A percentile compares a stretch with the other conserved stretches of the same genome.
Evolutionary conservation across 768 basidiomycete genomes (phyloP).

Genomic region (Tylopilus sp.): DNA sequence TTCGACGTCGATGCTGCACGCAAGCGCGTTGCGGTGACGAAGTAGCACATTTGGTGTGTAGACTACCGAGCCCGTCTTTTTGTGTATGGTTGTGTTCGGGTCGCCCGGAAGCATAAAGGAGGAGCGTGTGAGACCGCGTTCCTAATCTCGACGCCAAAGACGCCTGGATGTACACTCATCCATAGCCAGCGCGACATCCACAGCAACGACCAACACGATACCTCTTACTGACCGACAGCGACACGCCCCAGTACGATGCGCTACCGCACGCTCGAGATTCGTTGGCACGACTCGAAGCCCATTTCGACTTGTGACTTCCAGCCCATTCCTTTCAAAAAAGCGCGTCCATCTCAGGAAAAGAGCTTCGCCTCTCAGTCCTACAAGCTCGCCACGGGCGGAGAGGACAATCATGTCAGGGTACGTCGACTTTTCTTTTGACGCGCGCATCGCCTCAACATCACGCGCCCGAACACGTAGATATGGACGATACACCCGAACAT

Average conservation of each 20-base stretch:
- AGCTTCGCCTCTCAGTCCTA: constrained; percentile 73
- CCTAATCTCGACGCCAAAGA: constrained; percentile 9
- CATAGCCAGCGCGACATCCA: constrained; percentile 4
- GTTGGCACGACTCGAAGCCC: constrained; percentile 95
- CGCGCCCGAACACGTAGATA: constrained; percentile 45
- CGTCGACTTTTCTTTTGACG: constrained; percentile 36
- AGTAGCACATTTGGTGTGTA: constrained; percentile 7
- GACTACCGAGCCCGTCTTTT: background rate
- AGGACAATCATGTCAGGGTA: constrained; percentile 95
- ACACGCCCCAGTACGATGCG: constrained; percentile 51
- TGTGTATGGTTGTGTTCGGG: constrained; percentile 5
- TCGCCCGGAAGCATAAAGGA: constrained; percentile 10
- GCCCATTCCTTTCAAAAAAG: constrained; percentile 75
- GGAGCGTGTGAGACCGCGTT: constrained; percentile 23
- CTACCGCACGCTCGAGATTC: constrained; percentile 87
- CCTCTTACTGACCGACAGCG: background rate
- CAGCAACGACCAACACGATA: constrained; percentile 11
- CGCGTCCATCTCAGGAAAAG: constrained; percentile 58
- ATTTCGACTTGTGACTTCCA: constrained; percentile 98
- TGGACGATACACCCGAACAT: constrained; percentile 97
- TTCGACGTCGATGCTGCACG: constrained; percentile 26
- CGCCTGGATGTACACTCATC: constrained; percentile 2
- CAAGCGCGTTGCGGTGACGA: constrained; percentile 24
- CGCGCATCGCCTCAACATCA: constrained; percentile 8
- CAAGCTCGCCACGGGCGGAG: constrained; percentile 90